Evolutionary conservation across 495 filamentous ascomycete genomes (phyloP).

Genomic region (Xylaria venustula): DNA sequence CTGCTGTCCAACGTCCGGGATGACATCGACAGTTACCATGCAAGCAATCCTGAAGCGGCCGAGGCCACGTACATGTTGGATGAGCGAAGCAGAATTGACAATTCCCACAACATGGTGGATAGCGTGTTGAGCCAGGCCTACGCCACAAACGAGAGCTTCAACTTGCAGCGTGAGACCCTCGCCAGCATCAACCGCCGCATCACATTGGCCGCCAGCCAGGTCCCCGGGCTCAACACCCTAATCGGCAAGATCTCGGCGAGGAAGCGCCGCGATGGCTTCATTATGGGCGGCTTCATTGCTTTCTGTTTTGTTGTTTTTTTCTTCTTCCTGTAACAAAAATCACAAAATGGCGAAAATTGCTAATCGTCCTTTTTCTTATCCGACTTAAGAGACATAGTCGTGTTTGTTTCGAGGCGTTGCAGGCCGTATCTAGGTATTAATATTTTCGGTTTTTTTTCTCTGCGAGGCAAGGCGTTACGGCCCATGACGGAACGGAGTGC

Average conservation of each 20-base stretch:
- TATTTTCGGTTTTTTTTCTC: no score
- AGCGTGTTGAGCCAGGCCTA: slow-evolving; percentile 94
- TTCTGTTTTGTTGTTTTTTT: slow-evolving; percentile 86
- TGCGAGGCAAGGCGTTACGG: slow-evolving; percentile 14
- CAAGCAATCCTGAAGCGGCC: slow-evolving; percentile 71
- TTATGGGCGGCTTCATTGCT: slow-evolving; percentile 86
- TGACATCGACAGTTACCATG: slow-evolving; percentile 86
- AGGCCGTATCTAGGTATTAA: no score
- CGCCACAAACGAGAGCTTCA: slow-evolving; percentile 91
- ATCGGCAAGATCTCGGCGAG: slow-evolving; percentile 93
- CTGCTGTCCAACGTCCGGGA: slow-evolving; percentile 88
- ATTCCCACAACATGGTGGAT: slow-evolving; percentile 83
- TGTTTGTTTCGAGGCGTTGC: slow-evolving; percentile 9
- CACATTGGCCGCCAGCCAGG: slow-evolving; percentile 79
- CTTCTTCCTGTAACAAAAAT: slow-evolving; percentile 66
- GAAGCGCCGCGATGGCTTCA: slow-evolving; percentile 92
- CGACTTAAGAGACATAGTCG: no score
- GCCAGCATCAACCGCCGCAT: slow-evolving; percentile 85
- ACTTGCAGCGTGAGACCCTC: slow-evolving; percentile 79
- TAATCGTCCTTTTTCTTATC: no score
- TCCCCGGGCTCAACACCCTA: slow-evolving; percentile 90
- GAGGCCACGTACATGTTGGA: slow-evolving; percentile 97
- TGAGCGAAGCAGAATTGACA: slow-evolving; percentile 80
- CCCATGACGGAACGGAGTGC: neutral
- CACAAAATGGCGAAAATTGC: no score